Conservation (phyloP, 2,329 filamentous ascomycete genomes). For the Lachnum nothofagi region DNA sequence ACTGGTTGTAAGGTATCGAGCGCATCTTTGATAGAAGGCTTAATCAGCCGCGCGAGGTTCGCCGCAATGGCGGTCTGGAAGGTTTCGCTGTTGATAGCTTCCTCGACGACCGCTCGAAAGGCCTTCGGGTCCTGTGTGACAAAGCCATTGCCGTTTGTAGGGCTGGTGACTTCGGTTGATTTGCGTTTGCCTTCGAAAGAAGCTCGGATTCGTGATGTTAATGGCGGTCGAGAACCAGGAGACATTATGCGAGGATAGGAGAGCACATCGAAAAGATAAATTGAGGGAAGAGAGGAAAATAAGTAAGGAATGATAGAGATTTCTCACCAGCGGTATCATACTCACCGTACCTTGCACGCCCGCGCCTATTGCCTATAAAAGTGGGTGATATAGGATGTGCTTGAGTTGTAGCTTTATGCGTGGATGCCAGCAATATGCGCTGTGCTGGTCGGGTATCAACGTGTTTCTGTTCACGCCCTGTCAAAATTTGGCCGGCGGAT, state of each 20-base stretch:
- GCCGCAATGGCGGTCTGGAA: constrained; percentile 31
- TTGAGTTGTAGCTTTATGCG: constrained; percentile 16
- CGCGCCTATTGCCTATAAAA: constrained; percentile 20
- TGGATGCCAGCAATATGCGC: constrained; percentile 19
- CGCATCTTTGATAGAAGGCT: constrained; percentile 30
- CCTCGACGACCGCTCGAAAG: constrained; percentile 25
- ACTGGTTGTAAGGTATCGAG: constrained; percentile 32
- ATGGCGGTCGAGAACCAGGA: constrained; percentile 28
- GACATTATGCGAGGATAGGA: constrained; percentile 19
- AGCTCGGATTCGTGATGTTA: constrained; percentile 28
- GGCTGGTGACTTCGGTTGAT: constrained; percentile 11
- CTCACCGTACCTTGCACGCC: constrained; percentile 15
- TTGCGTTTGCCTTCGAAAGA: constrained; percentile 29
- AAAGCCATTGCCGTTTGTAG: constrained; percentile 17
- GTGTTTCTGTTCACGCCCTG: constrained; percentile 20
- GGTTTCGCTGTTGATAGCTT: constrained; percentile 27
- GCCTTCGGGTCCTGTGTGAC: constrained; percentile 24
- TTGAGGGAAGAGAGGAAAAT: constrained; percentile 1
- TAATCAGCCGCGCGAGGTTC: constrained; percentile 29
- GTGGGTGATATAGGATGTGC: constrained; percentile 20
- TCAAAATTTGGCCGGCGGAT: neutral
- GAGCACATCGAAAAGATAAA: constrained; percentile 7
- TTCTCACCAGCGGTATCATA: constrained; percentile 14
- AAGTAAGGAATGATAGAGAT: constrained; percentile 4
- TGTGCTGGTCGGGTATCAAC: constrained; percentile 14